Percentiles rank a stretch among this genome's conserved stretches.
phyloP scores from a whole-genome alignment of 148 eudicot genomes.

The Spergularia marina region DNA sequence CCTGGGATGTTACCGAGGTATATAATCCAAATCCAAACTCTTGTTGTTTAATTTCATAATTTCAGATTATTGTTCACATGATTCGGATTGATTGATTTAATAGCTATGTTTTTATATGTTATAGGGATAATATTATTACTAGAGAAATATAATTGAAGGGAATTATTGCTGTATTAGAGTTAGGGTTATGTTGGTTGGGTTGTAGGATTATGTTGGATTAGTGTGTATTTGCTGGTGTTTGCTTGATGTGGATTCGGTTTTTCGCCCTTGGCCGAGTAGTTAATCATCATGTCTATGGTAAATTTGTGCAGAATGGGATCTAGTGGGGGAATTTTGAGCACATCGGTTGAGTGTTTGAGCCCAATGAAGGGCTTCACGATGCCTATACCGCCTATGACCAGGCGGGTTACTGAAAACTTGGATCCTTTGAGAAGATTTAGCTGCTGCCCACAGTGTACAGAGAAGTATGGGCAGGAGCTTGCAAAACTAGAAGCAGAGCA shows the following conservation, averaged over 20 bases:
- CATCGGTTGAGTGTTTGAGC: constrained; percentile 46
- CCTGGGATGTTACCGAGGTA: constrained; percentile 78
- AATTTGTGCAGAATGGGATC: constrained; percentile 44
- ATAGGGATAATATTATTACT: not conserved
- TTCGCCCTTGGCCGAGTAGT: not conserved
- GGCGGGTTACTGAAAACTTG: constrained; percentile 45
- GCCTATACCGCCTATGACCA: constrained; percentile 29
- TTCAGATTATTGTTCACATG: not conserved
- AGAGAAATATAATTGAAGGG: too few relatives aligned
- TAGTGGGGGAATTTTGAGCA: constrained; percentile 52
- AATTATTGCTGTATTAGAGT: too few relatives aligned
- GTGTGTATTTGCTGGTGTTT: too few relatives aligned
- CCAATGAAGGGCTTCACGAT: constrained; percentile 48
- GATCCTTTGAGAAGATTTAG: constrained; percentile 38
- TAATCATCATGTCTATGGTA: not conserved
- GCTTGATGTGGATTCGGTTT: too few relatives aligned
- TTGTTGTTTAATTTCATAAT: not conserved
- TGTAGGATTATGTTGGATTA: too few relatives aligned
- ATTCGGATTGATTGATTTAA: not conserved
- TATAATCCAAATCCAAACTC: not conserved
- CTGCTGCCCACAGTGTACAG: constrained; percentile 68
- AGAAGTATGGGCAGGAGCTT: constrained; percentile 59
- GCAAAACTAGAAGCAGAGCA: constrained; percentile 43
- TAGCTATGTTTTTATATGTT: not conserved
- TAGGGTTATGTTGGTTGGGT: too few relatives aligned